Base-by-base conservation (phyloP, 176 grass and related monocot species). In the Echinochloa phyllopogon region DNA sequence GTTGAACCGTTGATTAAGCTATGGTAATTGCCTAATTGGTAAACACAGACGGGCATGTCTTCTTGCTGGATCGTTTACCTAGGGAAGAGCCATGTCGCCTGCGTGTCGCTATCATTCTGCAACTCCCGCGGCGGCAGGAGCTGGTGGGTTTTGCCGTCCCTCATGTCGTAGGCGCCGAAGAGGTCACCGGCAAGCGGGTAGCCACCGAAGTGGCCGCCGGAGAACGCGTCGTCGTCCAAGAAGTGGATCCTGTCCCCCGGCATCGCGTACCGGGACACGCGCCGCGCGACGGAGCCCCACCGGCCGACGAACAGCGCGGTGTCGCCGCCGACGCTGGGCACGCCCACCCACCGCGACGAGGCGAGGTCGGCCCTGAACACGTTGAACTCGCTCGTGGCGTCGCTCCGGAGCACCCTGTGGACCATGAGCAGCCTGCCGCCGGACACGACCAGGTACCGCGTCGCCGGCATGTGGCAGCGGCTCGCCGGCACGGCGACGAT, bases 241-340 rank as follows among this genome's bases (percentile, higher is more conserved):
- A 77, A 77, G 69, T 61, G 40, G 75, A 77, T 62, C 75, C 37
- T n/a, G 75, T 77, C 29, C 75, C n/a, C 56, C 56, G 13, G 75
- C 40, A 77, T 21, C 13, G n/a, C 56, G 14, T 77, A 45, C 7
- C 0, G 38, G 14, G 39, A 16, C 56, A 77, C 39, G 56, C 75
- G 6, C 0, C 21, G 7, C 0, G 40, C 21, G 6, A 17, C 0
- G 14, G 75, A 77, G 56, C 39, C 43, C 56, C 75, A 59, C 0
- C 13, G 39, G 23, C 75, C 55, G 14, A 77, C 75, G 75, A 77
- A 77, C 14, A 77, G 75, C 7, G 75, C n/a, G 4, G 23, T 43
- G 75, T 62, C 40, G 0, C 23, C n/a, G 14, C 75, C 56, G 40
- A 77, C 12, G n/a, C 40, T 25, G 55, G 21, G 4, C 74, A 60